These are phyloP conservation scores for Acacia crassicarpa DNA, from an alignment of 306 rosid genomes.

Conservation along the genomic window DNA sequence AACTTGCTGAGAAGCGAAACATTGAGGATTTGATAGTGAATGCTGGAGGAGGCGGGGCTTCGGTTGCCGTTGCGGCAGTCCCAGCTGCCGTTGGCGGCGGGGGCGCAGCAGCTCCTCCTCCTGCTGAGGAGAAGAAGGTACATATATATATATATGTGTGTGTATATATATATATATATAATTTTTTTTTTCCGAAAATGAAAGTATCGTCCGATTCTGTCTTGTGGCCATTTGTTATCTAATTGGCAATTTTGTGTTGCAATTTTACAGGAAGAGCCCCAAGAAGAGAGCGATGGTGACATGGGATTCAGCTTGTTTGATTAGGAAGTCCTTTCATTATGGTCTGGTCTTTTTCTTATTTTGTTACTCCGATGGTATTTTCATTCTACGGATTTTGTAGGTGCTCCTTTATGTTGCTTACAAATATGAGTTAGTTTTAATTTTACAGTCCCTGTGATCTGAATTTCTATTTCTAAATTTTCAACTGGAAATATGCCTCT, in stretches of 20 bases:
- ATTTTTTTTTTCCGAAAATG: too few species aligned
- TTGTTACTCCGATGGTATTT: conserved; percentile 3
- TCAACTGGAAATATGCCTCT: not conserved
- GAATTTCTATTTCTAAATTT: conserved; percentile 11
- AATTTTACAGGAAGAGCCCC: conserved; percentile 58
- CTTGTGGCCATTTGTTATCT: not conserved
- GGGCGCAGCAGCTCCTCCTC: conserved; percentile 61
- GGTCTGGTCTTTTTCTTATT: conserved; percentile 8
- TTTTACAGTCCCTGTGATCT: conserved; percentile 34
- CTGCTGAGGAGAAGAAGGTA: conserved; percentile 72
- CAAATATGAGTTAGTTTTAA: conserved; percentile 5
- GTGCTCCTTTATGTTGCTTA: conserved; percentile 12
- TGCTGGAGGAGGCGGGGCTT: conserved; percentile 68
- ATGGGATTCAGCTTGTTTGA: conserved; percentile 79
- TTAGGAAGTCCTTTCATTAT: conserved; percentile 36
- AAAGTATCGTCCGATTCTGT: not conserved
- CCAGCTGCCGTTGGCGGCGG: conserved; percentile 49
- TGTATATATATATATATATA: too few species aligned
- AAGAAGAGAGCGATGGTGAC: conserved; percentile 77
- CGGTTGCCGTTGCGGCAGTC: conserved; percentile 56
- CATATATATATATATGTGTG: conserved; percentile 7
- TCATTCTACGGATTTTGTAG: conserved; percentile 20
- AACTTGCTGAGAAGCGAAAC: conserved; percentile 70
- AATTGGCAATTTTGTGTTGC: not conserved
- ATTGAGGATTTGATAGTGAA: conserved; percentile 64